These are phyloP conservation scores for Starmerella lactis-condensi DNA, from an alignment of 805 yeast genomes.

Conservation along the genomic window DNA sequence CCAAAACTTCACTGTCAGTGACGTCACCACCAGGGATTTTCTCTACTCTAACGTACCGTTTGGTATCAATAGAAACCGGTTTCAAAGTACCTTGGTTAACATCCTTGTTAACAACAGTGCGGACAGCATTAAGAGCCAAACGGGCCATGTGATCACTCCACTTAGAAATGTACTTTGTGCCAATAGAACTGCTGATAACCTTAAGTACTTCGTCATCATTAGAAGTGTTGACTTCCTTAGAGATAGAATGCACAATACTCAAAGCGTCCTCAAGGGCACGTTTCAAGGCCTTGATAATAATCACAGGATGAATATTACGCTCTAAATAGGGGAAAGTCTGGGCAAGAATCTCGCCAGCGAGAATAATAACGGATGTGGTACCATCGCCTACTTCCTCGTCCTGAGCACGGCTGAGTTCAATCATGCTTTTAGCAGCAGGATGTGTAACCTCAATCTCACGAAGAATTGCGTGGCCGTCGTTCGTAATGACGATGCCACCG, in stretches of 20 bases:
- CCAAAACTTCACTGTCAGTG: conserved; percentile 68
- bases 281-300: conserved; percentile 83
- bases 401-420: conserved; percentile 88
- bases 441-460: conserved; percentile 90
- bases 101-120: conserved; percentile 46
- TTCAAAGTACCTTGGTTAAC: conserved; percentile 18
- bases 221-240: conserved; percentile 62
- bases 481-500: conserved; percentile 83
- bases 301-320: conserved; percentile 91
- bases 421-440: conserved; percentile 98
- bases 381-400: conserved; percentile 99
- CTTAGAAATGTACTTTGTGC: conserved; percentile 79
- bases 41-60: conserved; percentile 83
- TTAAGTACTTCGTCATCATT: conserved; percentile 77
- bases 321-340: conserved; percentile 84
- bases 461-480: conserved; percentile 95
- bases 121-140: conserved; percentile 73
- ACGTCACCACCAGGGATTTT: conserved; percentile 98
- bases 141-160: conserved; percentile 88
- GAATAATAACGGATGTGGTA: conserved; percentile 87
- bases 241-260: conserved; percentile 65
- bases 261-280: conserved; percentile 81
- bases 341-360: conserved; percentile 93
- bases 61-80: conserved; percentile 62
- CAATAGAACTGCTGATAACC: conserved; percentile 77